Conservation (phyloP, 441 rosid genomes). For the Flueggea neowawraea region DNA sequence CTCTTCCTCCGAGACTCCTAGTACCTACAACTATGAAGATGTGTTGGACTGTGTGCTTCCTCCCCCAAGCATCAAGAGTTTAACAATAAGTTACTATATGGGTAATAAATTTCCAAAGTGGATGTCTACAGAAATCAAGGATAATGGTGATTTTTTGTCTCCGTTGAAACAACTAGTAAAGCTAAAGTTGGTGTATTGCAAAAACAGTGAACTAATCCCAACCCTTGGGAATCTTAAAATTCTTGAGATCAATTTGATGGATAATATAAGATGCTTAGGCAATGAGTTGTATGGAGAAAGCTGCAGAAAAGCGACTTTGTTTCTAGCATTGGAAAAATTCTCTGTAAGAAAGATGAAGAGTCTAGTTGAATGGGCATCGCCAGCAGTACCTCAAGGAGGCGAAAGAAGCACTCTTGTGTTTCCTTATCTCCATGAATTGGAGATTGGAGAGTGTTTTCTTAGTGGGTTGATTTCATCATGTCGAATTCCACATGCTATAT, state of each 20-base stretch:
- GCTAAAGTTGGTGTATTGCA: conserved; percentile 11
- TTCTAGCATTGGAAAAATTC: conserved; percentile 16
- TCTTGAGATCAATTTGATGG: conserved; percentile 8
- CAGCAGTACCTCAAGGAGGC: background rate
- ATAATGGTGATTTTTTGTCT: background rate
- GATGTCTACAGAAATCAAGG: conserved; percentile 6
- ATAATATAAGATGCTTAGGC: conserved; percentile 10
- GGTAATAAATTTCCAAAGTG: conserved; percentile 29
- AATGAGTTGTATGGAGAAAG: conserved; percentile 14
- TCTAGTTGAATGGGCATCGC: conserved; percentile 7
- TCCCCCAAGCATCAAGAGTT: conserved; percentile 13
- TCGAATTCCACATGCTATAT: too few relatives aligned
- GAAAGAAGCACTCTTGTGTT: conserved; percentile 6
- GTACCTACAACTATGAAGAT: too few relatives aligned
- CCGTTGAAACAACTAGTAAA: conserved; percentile 6
- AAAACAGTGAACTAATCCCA: conserved; percentile 9
- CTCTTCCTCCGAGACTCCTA: too few relatives aligned
- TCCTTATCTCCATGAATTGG: conserved; percentile 16
- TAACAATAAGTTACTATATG: conserved; percentile 6
- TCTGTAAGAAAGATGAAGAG: background rate
- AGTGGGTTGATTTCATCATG: too few relatives aligned
- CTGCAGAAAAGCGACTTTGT: conserved; percentile 2
- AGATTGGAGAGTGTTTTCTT: too few relatives aligned
- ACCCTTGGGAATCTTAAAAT: conserved; percentile 21
- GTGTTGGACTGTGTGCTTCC: conserved; percentile 25